phyloP scores from a whole-genome alignment of 202 grass and related monocot species.

The Sporobolus alterniflorus region DNA sequence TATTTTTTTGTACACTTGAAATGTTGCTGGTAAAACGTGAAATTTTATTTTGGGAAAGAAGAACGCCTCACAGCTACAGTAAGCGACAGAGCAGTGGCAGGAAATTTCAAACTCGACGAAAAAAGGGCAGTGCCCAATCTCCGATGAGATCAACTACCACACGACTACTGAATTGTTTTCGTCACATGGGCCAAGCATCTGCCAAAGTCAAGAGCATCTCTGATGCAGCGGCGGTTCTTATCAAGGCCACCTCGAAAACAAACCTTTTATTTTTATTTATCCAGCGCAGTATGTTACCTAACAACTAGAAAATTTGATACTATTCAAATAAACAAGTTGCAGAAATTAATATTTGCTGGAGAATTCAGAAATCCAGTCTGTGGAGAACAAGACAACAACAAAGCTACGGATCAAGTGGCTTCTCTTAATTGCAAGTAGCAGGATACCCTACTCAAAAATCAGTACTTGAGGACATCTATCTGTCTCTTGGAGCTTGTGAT shows the following conservation, averaged over 20 bases:
- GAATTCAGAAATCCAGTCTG: background rate
- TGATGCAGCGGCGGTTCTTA: too few relatives aligned
- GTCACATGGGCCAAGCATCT: slow-evolving; percentile 34
- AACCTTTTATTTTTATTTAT: background rate
- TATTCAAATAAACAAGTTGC: too few relatives aligned
- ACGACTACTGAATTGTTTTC: background rate
- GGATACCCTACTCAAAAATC: background rate
- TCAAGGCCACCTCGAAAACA: slow-evolving; percentile 18
- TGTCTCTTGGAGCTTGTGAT: slow-evolving; percentile 23
- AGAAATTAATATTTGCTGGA: background rate
- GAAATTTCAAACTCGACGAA: slow-evolving; percentile 3
- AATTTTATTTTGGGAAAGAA: background rate
- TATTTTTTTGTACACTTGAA: background rate
- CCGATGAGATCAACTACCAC: background rate
- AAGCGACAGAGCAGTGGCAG: background rate
- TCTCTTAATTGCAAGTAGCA: background rate
- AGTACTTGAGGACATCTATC: slow-evolving; percentile 2
- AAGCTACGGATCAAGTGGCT: background rate
- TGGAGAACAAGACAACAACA: background rate
- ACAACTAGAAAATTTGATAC: background rate
- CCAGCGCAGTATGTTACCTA: slow-evolving; percentile 1
- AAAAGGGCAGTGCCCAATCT: background rate
- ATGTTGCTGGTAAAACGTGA: background rate
- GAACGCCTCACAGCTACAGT: background rate
- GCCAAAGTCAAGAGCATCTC: slow-evolving; percentile 23